A percentile compares a stretch with the other conserved stretches of the same genome.
Evolutionary conservation across 805 yeast species (phyloP).

Genomic region (Spathaspora sp.): DNA sequence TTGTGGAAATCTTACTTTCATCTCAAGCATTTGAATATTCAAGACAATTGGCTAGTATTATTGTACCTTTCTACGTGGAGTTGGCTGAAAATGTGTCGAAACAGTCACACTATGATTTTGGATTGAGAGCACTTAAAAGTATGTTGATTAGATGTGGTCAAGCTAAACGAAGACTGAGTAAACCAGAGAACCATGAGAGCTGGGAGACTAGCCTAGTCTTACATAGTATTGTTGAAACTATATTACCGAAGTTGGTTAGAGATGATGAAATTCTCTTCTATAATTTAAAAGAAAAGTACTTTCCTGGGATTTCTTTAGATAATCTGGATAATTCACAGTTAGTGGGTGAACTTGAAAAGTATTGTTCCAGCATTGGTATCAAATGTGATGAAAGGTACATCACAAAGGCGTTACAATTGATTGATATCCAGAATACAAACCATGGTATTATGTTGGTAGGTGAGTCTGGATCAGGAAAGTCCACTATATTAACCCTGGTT

Average conservation of each 20-base stretch:
- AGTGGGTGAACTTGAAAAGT: slow-evolving; percentile 15
- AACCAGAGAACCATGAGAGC: slow-evolving; percentile 4
- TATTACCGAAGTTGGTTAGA: slow-evolving; percentile 63
- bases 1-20: slow-evolving; percentile 67
- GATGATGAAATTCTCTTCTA: slow-evolving; percentile 47
- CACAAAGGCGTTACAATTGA: slow-evolving; percentile 56
- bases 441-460: slow-evolving; percentile 87
- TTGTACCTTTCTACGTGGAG: slow-evolving; percentile 53
- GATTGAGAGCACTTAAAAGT: slow-evolving; percentile 75
- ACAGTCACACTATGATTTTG: slow-evolving; percentile 87
- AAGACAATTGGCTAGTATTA: slow-evolving; percentile 34
- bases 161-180: slow-evolving; percentile 23
- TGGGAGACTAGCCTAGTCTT: slow-evolving; percentile 36
- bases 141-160: slow-evolving; percentile 58
- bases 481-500: slow-evolving; percentile 49
- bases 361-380: slow-evolving; percentile 30
- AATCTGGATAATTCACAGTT: slow-evolving; percentile 23
- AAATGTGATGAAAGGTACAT: slow-evolving; percentile 41
- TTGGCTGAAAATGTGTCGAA: slow-evolving; percentile 40
- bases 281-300: slow-evolving; percentile 16
- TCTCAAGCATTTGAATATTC: slow-evolving; percentile 68
- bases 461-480: slow-evolving; percentile 69
- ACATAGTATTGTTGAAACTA: slow-evolving; percentile 54
- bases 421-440: slow-evolving; percentile 56
- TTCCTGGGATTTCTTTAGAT: slow-evolving; percentile 18